Base-by-base conservation (phyloP, 345 rosid genomes). In the Dipteronia dyeriana region DNA sequence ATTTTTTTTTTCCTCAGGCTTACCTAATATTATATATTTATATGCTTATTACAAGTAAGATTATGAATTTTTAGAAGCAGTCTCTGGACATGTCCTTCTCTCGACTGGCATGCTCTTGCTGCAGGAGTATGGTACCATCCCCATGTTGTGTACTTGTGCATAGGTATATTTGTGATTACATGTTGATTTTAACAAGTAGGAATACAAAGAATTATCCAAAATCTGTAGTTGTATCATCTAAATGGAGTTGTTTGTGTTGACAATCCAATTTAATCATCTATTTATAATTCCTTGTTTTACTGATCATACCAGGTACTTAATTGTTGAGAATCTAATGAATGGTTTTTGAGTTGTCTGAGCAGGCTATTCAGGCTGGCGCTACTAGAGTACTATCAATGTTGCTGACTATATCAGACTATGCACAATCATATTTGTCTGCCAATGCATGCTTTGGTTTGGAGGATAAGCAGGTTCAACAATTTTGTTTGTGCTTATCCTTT, bases 281-380 rank as follows among this genome's bases (percentile, higher is more conserved):
- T 41, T 62, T 67, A 34, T 67, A 39, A 7, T 68, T 49, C 16
- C 1, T 73, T 23, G 23, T 45, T 72, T 9, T 39, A 34, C 23
- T 45, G 22, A 26, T 61, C 57, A 7, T 26, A 29, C 29, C 66
- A 39, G 19, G 59, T 41, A 38, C 51, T 66, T 51, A 9, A 14
- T 38, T 22, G 22, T 60, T 47, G 61, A 65, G 43, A 23, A 38
- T 73, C 72, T 71, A 74, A 29, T 26, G 3, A 49, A 64, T 26
- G 17, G 8, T 71, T 53, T 75, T 70, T 63, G 45, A 69, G n/a
- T 54, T 74, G 53, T 80, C 63, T 68, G 54, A 86, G 83, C 93
- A 89, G 97, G 86, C 82, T 64, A 87, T 90, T 79, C 97, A 94
- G 84, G 79, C 87, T 77, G 88, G 87, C 77, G 94, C 97, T 81